Percentiles rank a stretch among this genome's conserved stretches.
Conservation (phyloP, 2,329 filamentous ascomycete species). For the Coniochaeta sp. region DNA sequence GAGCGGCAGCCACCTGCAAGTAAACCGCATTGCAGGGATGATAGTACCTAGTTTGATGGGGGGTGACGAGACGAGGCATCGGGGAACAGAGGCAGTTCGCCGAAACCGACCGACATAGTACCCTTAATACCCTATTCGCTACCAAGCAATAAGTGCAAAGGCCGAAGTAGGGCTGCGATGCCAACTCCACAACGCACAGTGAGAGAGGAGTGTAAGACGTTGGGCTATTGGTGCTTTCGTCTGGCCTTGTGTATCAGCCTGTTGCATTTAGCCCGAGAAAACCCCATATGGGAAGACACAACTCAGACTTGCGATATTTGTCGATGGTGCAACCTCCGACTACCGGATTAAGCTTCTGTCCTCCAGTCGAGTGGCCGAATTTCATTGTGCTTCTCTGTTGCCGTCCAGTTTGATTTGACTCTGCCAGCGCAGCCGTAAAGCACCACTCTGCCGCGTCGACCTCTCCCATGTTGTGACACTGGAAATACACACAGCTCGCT, state of each 20-base stretch:
- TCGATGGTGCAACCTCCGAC: not conserved
- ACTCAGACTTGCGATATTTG: not conserved
- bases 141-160: conserved; percentile 4
- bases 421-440: not conserved
- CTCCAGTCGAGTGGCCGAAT: not conserved
- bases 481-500: not conserved
- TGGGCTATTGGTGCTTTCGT: not conserved
- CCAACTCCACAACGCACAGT: not conserved
- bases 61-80: not conserved
- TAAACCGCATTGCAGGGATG: not conserved
- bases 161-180: not conserved
- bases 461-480: not conserved
- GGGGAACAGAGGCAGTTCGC: conserved; percentile 5
- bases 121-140: conserved; percentile 18
- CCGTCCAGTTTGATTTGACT: not conserved
- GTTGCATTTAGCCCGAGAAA: conserved; percentile 14
- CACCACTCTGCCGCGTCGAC: not conserved
- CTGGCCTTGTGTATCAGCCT: conserved; percentile 9
- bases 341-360: not conserved
- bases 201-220: not conserved
- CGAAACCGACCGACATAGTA: conserved; percentile 3
- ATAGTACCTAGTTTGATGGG: not conserved
- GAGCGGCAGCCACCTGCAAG: not conserved
- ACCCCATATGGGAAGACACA: conserved; percentile 1
- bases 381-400: too few relatives aligned